These are phyloP conservation scores for Nymphaea thermarum DNA, from an alignment of 164 flowering plant genomes.

Conservation along the genomic window DNA sequence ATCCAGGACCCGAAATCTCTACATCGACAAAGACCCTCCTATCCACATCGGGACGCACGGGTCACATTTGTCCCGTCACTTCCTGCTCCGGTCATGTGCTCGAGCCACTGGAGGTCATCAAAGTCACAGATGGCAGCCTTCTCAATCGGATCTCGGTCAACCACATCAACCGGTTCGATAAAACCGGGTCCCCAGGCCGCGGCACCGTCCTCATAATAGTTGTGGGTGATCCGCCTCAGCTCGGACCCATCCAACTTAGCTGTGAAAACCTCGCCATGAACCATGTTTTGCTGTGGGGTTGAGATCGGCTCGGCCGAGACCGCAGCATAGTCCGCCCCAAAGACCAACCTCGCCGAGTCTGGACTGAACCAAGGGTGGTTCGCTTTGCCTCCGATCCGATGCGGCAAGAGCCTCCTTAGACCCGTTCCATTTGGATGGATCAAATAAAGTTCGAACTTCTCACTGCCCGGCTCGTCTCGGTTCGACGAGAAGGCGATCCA, in stretches of 20 bases:
- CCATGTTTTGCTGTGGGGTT: conserved; percentile 72
- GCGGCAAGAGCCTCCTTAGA: conserved; percentile 20
- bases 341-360: conserved; percentile 45
- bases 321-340: conserved; percentile 67
- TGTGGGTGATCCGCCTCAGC: conserved; percentile 57
- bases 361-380: conserved; percentile 90
- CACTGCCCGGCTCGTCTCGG: conserved; percentile 47
- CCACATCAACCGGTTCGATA: background rate
- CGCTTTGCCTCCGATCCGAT: conserved; percentile 25
- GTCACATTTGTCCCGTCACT: background rate
- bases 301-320: conserved; percentile 85
- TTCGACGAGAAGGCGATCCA: conserved; percentile 89
- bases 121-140: background rate
- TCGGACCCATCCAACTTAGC: conserved; percentile 51
- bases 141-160: background rate
- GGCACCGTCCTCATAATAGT: conserved; percentile 80
- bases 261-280: conserved; percentile 81
- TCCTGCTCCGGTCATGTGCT: background rate
- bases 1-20: too few species aligned
- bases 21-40: too few species aligned
- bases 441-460: conserved; percentile 45
- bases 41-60: background rate
- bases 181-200: conserved; percentile 55
- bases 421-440: conserved; percentile 82
- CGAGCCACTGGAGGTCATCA: background rate